These are phyloP conservation scores for Trichoderma erinaceum DNA, from an alignment of 495 filamentous ascomycete genomes.

Conservation along the genomic window DNA sequence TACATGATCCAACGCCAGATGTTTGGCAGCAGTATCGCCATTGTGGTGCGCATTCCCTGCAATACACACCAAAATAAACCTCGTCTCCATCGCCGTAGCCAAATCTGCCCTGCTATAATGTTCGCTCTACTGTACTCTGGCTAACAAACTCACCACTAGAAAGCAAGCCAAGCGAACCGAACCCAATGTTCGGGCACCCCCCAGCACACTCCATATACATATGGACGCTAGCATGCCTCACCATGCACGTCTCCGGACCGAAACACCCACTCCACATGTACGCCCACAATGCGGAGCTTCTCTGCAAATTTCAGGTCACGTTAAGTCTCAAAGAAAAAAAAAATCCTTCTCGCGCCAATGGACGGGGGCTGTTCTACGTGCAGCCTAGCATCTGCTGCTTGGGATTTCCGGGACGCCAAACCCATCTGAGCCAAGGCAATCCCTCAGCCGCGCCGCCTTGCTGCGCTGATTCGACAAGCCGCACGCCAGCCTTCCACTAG, in stretches of 20 bases:
- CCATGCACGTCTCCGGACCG: constrained; percentile 13
- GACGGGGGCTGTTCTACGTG: not conserved
- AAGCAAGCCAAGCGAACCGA: not conserved
- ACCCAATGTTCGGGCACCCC: constrained; percentile 10
- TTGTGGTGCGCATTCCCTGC: too few relatives aligned
- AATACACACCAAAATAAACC: too few relatives aligned
- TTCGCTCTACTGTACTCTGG: not conserved
- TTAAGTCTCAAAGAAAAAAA: not conserved
- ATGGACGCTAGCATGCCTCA: constrained; percentile 4
- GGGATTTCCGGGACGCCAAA: constrained; percentile 8
- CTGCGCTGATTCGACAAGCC: not conserved
- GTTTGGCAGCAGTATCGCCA: too few relatives aligned
- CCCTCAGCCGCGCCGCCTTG: constrained; percentile 7
- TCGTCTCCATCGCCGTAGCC: too few relatives aligned
- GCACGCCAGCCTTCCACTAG: not conserved
- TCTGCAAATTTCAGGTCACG: constrained; percentile 10
- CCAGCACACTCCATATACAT: not conserved
- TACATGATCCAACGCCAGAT: too few relatives aligned
- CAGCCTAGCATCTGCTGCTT: not conserved
- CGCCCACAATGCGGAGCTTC: constrained; percentile 5
- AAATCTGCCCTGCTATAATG: too few relatives aligned
- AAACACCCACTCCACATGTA: constrained; percentile 3
- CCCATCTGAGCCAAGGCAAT: not conserved
- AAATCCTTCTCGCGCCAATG: not conserved
- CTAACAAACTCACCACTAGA: not conserved